Evolutionary conservation across 176 grass and related monocot genomes (phyloP).

Genomic region (Oryza australiensis): DNA sequence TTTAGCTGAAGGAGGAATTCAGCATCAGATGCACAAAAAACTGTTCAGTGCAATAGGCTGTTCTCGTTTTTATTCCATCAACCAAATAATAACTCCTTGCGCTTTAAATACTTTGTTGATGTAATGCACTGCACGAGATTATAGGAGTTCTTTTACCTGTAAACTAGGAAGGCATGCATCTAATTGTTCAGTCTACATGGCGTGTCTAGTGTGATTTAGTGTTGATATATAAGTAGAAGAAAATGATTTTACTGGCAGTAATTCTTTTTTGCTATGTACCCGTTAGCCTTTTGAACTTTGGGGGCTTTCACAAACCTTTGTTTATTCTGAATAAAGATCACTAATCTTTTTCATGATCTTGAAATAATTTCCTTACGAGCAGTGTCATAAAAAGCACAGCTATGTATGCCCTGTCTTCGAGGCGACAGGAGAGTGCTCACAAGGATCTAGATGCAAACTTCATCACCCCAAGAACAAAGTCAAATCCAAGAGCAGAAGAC

Average conservation of each 20-base stretch:
- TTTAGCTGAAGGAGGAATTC: slow-evolving; percentile 4
- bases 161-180: neutral
- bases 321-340: slow-evolving; percentile 24
- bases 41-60: neutral
- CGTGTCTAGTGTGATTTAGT: neutral
- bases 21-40: neutral
- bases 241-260: neutral
- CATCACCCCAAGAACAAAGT: slow-evolving; percentile 84
- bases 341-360: slow-evolving; percentile 54
- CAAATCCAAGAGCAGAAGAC: slow-evolving; percentile 62
- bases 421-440: slow-evolving; percentile 75
- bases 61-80: neutral
- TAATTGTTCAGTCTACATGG: neutral
- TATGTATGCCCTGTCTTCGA: slow-evolving; percentile 76
- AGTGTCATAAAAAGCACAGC: slow-evolving; percentile 97
- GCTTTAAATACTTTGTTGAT: neutral
- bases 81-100: neutral
- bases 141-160: neutral
- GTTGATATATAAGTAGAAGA: neutral
- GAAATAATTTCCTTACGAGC: slow-evolving; percentile 64
- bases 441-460: slow-evolving; percentile 83
- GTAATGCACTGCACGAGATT: neutral
- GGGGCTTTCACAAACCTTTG: slow-evolving; percentile 19
- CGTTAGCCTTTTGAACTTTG: slow-evolving; percentile 24
- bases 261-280: neutral